These are phyloP conservation scores for Sedum album DNA, from an alignment of 164 flowering plant species.

Conservation along the genomic window DNA sequence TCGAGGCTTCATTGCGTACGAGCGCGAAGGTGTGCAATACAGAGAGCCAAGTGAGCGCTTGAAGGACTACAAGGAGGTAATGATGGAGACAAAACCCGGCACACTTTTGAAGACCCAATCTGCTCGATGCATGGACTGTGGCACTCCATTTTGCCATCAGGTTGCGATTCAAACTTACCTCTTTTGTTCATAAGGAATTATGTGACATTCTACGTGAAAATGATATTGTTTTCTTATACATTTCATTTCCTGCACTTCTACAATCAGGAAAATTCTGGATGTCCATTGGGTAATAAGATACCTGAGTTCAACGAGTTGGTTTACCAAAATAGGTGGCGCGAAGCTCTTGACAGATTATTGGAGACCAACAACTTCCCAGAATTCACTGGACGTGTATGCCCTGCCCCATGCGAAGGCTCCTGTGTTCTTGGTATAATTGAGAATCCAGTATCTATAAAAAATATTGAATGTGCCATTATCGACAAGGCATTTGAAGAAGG, in stretches of 20 bases:
- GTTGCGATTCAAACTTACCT: constrained; percentile 21
- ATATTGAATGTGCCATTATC: constrained; percentile 88
- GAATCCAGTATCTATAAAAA: constrained; percentile 96
- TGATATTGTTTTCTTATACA: no score
- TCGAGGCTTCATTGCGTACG: constrained; percentile 85
- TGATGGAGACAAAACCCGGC: constrained; percentile 67
- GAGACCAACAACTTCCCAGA: constrained; percentile 99
- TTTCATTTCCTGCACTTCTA: neutral
- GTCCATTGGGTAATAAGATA: constrained; percentile 98
- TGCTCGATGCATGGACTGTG: constrained; percentile 99
- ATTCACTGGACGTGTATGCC: constrained; percentile 98
- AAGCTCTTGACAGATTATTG: constrained; percentile 84
- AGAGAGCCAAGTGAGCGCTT: constrained; percentile 77
- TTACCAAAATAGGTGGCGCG: constrained; percentile 96
- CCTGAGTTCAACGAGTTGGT: constrained; percentile 98
- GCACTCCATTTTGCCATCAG: constrained; percentile 99
- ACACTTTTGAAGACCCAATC: constrained; percentile 82
- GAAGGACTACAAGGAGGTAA: constrained; percentile 90
- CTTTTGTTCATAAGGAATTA: neutral
- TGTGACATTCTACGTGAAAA: no score
- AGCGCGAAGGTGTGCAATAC: constrained; percentile 78
- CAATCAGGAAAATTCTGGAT: constrained; percentile 82
- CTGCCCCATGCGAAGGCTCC: constrained; percentile 99
- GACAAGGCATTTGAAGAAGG: constrained; percentile 99
- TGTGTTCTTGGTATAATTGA: constrained; percentile 99